phyloP scores from a whole-genome alignment of 2,329 filamentous ascomycete species.

The Plectosphaerella plurivora region DNA sequence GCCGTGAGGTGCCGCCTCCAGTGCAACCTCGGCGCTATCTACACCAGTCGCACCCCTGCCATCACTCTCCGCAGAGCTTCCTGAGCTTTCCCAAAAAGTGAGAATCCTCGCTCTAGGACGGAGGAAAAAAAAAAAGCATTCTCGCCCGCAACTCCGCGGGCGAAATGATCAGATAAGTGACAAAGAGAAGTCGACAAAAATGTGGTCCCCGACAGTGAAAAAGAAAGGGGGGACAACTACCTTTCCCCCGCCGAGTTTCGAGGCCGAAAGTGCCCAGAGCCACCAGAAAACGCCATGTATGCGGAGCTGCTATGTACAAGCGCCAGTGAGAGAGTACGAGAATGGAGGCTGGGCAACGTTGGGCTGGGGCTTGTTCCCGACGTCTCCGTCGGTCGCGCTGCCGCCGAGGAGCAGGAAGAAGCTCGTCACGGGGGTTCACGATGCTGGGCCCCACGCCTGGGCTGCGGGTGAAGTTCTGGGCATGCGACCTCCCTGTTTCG shows the following conservation, averaged over 20 bases:
- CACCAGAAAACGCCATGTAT: not conserved
- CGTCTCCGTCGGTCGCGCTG: no score
- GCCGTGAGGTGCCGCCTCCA: not conserved
- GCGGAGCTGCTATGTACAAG: not conserved
- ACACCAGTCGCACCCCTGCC: not conserved
- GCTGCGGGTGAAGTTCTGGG: not conserved
- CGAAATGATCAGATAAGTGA: not conserved
- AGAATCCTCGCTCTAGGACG: not conserved
- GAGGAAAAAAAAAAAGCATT: not conserved
- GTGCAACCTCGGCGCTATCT: not conserved
- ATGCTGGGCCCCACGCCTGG: no score
- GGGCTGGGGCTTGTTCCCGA: no score
- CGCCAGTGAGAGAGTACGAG: not conserved
- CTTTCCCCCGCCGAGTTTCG: not conserved
- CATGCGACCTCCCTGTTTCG: not conserved
- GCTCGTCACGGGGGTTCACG: no score
- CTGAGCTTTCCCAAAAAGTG: not conserved
- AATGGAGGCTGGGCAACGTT: not conserved
- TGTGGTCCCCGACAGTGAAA: not conserved
- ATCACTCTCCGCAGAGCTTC: not conserved
- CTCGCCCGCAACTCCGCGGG: not conserved
- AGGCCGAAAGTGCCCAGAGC: not conserved
- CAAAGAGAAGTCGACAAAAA: not conserved
- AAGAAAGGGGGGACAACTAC: not conserved
- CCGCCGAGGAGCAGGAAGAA: no score